Base-by-base conservation (phyloP, 2,329 filamentous ascomycete genomes). In the Aspergillus phoenicis region DNA sequence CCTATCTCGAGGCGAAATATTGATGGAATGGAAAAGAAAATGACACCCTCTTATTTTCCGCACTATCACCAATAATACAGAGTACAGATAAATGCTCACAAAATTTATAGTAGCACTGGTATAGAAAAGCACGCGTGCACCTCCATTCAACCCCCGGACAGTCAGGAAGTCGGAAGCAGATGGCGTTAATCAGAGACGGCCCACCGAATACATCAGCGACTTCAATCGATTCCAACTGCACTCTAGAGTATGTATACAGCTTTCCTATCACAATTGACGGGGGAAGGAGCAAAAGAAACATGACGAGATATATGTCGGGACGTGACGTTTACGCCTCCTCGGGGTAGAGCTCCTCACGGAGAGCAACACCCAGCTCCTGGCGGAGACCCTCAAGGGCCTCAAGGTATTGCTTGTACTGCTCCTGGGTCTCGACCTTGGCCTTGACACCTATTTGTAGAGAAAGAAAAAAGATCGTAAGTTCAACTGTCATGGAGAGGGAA, bases 371-470 rank as follows among this genome's bases (percentile, higher is more conserved):
- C 66, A 98, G 88, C 84, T 98, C 94, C 85, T 96, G 91, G 74
- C 93, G 89, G 74, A 98, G 85, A 67, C 89, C 85, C 85, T 96
- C 92, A 71, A 99, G 91, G 84, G 97, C 91, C 76, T 91, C 85
- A 64, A 99, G 88, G 82, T 81, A 81, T 96, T 97, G 84, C 97
- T 97, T 87, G 84, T 99, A 99, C 84, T 99, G 95, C 75, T 87
- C 87, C 82, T 92, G 90, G 88, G 96, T 99, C 87, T 99, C 95
- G 71, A 98, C 95, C 88, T 99, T 99, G 82, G 93, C 91, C 85
- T 97, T 97, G 87, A 99, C 90, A 76, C 94, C 93, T 97, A 73
- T 74, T 62, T 52, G 48, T n/a, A 59, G 33, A 59, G 52, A 52
- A 66, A 58, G 45, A 45, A 54, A 52, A 67, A 57, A 51, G 45